Base-by-base conservation (phyloP, 208 protist species). In the Trypanosoma caninum region DNA sequence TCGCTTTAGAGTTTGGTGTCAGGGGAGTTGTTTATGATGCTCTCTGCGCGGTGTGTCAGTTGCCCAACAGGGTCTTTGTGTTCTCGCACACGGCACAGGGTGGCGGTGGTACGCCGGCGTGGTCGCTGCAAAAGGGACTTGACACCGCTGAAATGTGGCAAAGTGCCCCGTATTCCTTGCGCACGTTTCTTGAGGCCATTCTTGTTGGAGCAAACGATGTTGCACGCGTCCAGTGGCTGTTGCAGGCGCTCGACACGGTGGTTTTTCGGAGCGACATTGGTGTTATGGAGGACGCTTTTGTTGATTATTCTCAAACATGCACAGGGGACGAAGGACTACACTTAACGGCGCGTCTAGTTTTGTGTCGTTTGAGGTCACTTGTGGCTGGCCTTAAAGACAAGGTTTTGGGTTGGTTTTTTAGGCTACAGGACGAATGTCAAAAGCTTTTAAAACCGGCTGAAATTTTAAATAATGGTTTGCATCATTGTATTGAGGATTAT, bases 41-140 rank as follows among this genome's bases (percentile, higher is more conserved):
- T 1, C 66, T 91, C 22, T 88, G 78, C 48, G 80, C 84, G 0
- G 40, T 91, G 35, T 70, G 73, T 0, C 80, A 86, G 60, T 60
- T 68, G 23, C 44, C 61, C 8, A 87, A 70, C 13, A 35, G 47
- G 5, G 73, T 64, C 51, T 90, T 75, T 69, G 47, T 44, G 28
- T 7, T 35, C 2, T 53, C 48, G 10, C 16, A 27, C n/a, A 2
- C 13, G 5, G 14, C 11, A 6, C n/a, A 30, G 34, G 13, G 46
- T 25, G 31, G 28, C 28, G 30, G 22, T 20, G 41, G 38, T 13
- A 23, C 62, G 42, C 30, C 18, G 23, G 28, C 34, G 5, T 76
- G 74, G 80, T 38, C 52, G 22, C 44, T 75, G 42, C 37, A 50
- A 3, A 65, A 71, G 13, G 51, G 54, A 13, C 42, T 77, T 25